Evolutionary conservation across 2,329 filamentous ascomycete species (phyloP), one percentile per base, ranked within the genome.

Genomic region (Dactylonectria macrodidyma): DNA sequence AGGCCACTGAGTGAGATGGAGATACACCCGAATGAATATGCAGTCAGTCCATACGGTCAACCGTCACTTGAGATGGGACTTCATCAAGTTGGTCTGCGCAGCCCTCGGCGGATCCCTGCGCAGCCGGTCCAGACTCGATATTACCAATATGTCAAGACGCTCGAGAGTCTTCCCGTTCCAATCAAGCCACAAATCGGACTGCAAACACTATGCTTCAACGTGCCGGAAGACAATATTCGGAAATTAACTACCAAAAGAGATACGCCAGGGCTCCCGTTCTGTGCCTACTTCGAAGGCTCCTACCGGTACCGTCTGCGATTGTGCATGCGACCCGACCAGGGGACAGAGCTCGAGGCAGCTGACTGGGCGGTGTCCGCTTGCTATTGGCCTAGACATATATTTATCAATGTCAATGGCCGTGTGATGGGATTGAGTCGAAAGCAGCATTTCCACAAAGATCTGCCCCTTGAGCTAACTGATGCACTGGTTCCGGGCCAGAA

Each of bases 401-500:
- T 91, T 68, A 85, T 95, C 67, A 84, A 87, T 16, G 79, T 97
- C 67, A 97, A 97, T 73, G 84, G 80, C 0, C 76, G 81, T 1
- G 83, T 89, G 11, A 78, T 94, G 16, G 82, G 84, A 26, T 78
- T 89, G 10, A 88, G 92, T 47, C 88, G 92, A 34, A 94, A 93
- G 73, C 79, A 89, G 1, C 91, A 96, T 68, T 88, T 95, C 75
- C 91, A 91, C 11, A 93, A 91, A 72, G 93, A 97, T 73, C 80
- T 94, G 9, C 91, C 95, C 0, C 83, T 93, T 7, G 94, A 97
- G 72, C 82, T 97, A 30, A 95, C 94, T 1, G 78, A 88, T 10
- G 66, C 81, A 22, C 71, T 97, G 5, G 77, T 75, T 9, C 72
- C 81, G 16, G 94, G 93, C 0, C 76, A 78, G 6, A 97, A 97